A percentile compares a stretch with the other conserved stretches of the same genome.
Conservation (phyloP, 2,329 filamentous ascomycete species). For the Sporothrix humicola region DNA sequence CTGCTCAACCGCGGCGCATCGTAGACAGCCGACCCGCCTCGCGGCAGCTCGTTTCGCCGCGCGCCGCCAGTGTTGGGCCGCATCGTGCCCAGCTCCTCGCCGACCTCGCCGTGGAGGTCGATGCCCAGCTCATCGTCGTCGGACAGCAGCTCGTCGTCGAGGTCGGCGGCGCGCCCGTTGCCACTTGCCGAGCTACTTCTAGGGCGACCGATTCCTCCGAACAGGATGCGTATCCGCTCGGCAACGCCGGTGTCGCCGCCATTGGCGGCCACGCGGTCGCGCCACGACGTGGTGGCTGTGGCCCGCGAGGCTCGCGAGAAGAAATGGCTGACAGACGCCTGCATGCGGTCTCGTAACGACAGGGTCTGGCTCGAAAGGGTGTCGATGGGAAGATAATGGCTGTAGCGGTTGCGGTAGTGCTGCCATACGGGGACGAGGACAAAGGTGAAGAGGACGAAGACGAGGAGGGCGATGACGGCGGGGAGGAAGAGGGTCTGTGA, state of each 20-base stretch:
- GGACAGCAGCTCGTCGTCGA: constrained; percentile 48
- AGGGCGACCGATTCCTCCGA: neutral
- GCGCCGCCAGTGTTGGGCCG: constrained; percentile 46
- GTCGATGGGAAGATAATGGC: constrained; percentile 74
- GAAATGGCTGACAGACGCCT: constrained; percentile 49
- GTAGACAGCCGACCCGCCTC: constrained; percentile 49
- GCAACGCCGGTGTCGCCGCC: constrained; percentile 42
- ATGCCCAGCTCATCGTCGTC: constrained; percentile 46
- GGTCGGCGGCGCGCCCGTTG: neutral
- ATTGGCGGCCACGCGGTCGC: constrained; percentile 50
- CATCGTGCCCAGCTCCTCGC: constrained; percentile 69
- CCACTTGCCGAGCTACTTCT: no score
- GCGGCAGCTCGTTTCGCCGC: constrained; percentile 46
- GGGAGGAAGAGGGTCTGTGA: constrained; percentile 71
- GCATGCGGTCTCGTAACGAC: constrained; percentile 59
- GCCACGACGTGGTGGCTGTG: constrained; percentile 53
- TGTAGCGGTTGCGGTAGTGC: constrained; percentile 71
- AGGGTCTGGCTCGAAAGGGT: constrained; percentile 63
- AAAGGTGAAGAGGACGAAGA: constrained; percentile 71
- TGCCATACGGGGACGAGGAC: constrained; percentile 71
- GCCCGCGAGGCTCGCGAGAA: constrained; percentile 44
- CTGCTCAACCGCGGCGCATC: constrained; percentile 70
- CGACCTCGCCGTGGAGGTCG: constrained; percentile 59
- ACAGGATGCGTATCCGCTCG: constrained; percentile 29
- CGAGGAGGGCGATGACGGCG: constrained; percentile 69